Evolutionary conservation across 768 basidiomycete genomes (phyloP).

Genomic region (Lyophyllum atratum): DNA sequence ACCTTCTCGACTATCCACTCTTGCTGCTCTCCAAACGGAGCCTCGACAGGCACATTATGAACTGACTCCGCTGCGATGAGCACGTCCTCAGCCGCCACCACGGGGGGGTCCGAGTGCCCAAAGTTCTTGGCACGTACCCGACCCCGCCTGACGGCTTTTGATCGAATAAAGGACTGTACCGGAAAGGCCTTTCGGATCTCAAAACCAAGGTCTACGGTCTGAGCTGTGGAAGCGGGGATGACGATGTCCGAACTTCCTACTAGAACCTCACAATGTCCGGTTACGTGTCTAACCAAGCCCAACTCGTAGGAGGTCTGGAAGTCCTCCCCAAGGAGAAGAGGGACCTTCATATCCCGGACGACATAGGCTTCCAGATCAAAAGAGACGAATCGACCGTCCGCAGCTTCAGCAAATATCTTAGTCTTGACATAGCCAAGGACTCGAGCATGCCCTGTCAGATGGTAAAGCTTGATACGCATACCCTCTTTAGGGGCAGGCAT

Average conservation of each 20-base stretch:
- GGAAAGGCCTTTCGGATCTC: conserved; percentile 13
- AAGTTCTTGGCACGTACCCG: not conserved
- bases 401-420: not conserved
- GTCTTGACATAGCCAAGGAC: not conserved
- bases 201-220: conserved; percentile 16
- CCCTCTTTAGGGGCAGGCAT: too few species aligned
- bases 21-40: conserved; percentile 5
- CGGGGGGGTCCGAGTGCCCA: not conserved
- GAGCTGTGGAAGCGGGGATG: conserved; percentile 8
- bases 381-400: conserved; percentile 11
- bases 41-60: conserved; percentile 3
- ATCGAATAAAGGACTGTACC: conserved; percentile 4
- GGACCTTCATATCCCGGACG: conserved; percentile 28
- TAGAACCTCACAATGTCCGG: conserved; percentile 10
- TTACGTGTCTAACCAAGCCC: not conserved
- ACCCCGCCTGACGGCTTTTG: not conserved
- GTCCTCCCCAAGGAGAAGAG: too few species aligned
- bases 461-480: too few species aligned
- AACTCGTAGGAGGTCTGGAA: conserved; percentile 29
- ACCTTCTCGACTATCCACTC: conserved; percentile 20
- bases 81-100: not conserved
- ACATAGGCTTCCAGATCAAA: conserved; percentile 31
- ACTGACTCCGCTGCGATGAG: not conserved
- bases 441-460: not conserved
- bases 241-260: not conserved